Evolutionary conservation across 2,329 filamentous ascomycete genomes (phyloP).

Genomic region (Neonectria magnoliae): DNA sequence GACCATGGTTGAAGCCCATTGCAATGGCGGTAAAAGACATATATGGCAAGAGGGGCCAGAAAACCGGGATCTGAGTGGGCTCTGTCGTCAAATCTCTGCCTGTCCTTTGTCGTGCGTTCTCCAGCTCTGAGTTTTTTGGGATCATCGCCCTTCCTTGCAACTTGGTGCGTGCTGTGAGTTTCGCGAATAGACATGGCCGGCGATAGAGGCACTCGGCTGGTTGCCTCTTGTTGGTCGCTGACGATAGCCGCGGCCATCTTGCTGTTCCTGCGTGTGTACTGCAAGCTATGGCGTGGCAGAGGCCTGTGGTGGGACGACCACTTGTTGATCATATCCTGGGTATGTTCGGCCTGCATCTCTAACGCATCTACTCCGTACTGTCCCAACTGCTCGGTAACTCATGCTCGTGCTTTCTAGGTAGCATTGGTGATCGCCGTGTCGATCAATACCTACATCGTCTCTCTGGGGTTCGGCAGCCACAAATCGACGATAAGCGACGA

Average conservation of each 20-base stretch:
- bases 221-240: conserved; percentile 47
- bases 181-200: conserved; percentile 29
- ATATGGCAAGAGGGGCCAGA: background rate
- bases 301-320: conserved; percentile 53
- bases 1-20: too few relatives aligned
- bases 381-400: background rate
- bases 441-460: conserved; percentile 46
- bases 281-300: conserved; percentile 48
- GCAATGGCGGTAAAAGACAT: background rate
- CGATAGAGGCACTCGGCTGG: conserved; percentile 42
- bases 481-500: conserved; percentile 36
- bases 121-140: conserved; percentile 1
- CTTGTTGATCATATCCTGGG: conserved; percentile 48
- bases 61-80: background rate
- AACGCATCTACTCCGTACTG: background rate
- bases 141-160: background rate
- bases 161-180: conserved; percentile 1
- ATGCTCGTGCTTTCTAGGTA: conserved; percentile 28
- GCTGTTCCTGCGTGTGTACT: conserved; percentile 48
- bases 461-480: conserved; percentile 43
- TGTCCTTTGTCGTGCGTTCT: background rate
- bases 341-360: conserved; percentile 35
- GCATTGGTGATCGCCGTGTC: conserved; percentile 43
- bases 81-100: background rate
- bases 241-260: conserved; percentile 36